Evolutionary conservation across 2,329 filamentous ascomycete species (phyloP), one percentile per base, ranked within the genome.

Genomic region (Epichloe elymi): DNA sequence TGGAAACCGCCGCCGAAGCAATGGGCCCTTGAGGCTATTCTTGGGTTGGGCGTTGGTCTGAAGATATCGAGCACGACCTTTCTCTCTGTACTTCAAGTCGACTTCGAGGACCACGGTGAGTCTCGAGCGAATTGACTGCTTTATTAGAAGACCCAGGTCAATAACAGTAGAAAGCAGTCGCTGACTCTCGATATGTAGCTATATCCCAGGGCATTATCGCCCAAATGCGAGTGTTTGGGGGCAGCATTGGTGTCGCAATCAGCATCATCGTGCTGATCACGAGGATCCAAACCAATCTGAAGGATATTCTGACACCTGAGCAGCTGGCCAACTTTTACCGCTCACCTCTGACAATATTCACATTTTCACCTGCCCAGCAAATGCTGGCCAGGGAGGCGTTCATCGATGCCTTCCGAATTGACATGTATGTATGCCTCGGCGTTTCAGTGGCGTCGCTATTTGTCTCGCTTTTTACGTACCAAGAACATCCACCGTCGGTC

Each of bases 201-300:
- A 64, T 72, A 11, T 72, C 74, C 0, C 76, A 79, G 55, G 75
- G 74, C 1, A 70, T 79, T 38, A 58, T 78, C 10, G 72, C 75
- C 0, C 74, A 79, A 50, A 61, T 70, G 26, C 68, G 75, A 36
- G 70, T 79, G 17, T 63, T 78, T 1, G 75, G 76, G 3, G 75
- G 76, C 4, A 77, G 74, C 51, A 63, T 79, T 20, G 75, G 76
- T 3, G 76, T 79, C 48, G 72, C 76, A 3, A 67, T 71, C 2
- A 78, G 74, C 23, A 72, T 75, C 1, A 71, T 72, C n/a, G 65
- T 78, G 12, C 57, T 76, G 48, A 57, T 57, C 41, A 53, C 51
- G n/a, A 54, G 50, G 40, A 59, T 59, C 17, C 50, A 57, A 36
- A 38, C 46, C 33, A 48, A 46, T 3, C 47, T 59, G 10, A 48